Evolutionary conservation across 352 stramenopile species (phyloP).

Genomic region (Globisporangium canariense): DNA sequence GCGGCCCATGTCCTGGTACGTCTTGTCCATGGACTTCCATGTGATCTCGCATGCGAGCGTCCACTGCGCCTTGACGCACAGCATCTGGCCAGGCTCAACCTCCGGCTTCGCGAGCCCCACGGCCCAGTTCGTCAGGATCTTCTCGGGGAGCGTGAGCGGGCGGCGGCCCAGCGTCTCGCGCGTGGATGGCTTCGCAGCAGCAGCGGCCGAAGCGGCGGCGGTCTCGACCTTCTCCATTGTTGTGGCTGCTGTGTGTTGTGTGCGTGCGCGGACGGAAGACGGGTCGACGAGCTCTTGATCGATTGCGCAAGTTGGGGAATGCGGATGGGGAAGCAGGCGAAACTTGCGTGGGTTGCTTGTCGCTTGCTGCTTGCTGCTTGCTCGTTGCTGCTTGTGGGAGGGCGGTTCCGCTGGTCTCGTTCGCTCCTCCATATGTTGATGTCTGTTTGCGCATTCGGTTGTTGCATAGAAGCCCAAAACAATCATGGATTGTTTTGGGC

Average conservation of each 20-base stretch:
- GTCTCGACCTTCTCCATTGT: conserved; percentile 15
- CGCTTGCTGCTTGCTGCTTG: neutral
- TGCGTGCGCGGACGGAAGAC: neutral
- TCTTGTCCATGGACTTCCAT: conserved; percentile 90
- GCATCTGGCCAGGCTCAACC: conserved; percentile 67
- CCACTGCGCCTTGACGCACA: conserved; percentile 84
- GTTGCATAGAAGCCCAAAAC: no score
- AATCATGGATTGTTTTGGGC: no score
- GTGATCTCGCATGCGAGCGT: conserved; percentile 85
- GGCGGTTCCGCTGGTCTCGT: conserved; percentile 3
- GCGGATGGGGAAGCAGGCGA: neutral
- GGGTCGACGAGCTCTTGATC: conserved; percentile 1
- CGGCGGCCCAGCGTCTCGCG: conserved; percentile 26
- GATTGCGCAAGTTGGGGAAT: conserved; percentile 15
- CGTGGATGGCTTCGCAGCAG: conserved; percentile 6
- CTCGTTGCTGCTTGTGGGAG: no score
- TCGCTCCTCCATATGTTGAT: neutral
- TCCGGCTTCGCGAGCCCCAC: conserved; percentile 65
- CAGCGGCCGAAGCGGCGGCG: conserved; percentile 3
- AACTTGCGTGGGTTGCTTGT: neutral
- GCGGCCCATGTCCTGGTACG: conserved; percentile 82
- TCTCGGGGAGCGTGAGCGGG: conserved; percentile 42
- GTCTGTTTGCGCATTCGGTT: neutral
- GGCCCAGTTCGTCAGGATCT: conserved; percentile 77
- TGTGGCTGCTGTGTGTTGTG: neutral